Evolutionary conservation across 148 eudicot species (phyloP), one percentile per base, ranked within the genome.

Genomic region (Amaranthus palmeri): DNA sequence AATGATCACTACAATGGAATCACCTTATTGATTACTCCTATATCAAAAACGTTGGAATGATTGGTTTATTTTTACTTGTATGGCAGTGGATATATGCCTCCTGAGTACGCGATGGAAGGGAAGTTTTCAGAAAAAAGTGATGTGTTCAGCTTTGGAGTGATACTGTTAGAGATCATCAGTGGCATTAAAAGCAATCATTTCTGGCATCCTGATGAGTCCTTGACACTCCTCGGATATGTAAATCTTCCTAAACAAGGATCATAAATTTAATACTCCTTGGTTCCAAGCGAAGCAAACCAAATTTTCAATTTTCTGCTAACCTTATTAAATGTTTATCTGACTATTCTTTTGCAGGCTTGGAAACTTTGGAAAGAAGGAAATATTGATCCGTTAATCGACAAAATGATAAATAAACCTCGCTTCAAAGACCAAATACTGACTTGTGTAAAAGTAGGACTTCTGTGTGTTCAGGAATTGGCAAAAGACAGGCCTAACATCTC

Each of bases 391-490:
- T 46, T 86, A 48, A 69, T 79, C 0, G 87, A 88, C 68, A 57
- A 74, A 18, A 17, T 56, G 0, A 56, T 84, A 48, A 18, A 25
- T 3, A 54, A 55, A 59, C 49, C 72, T 7, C 7, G 18, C 45
- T 77, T 42, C 7, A n/a, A 63, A 55, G 42, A 6, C 14, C 81
- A 81, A 62, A 79, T 84, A 8, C 14, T 79, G 43, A 72, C 76
- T 65, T 79, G 85, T 74, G 74, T 88, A 44, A 79, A 76, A 12
- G 66, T 86, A 2, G 92, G 73, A 4, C 74, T 88, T 7, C 65
- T 88, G 55, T 86, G 92, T 75, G 92, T 88, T 3, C 92, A 88
- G 67, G 81, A 86, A 67, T 65, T 65, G 43, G 72, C 87, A 14
- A 71, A 58, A 44, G 84, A 84, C 8, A 78, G 90, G 54, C 90